phyloP scores from a whole-genome alignment of 164 flowering plant genomes.

The Chimonanthus praecox region DNA sequence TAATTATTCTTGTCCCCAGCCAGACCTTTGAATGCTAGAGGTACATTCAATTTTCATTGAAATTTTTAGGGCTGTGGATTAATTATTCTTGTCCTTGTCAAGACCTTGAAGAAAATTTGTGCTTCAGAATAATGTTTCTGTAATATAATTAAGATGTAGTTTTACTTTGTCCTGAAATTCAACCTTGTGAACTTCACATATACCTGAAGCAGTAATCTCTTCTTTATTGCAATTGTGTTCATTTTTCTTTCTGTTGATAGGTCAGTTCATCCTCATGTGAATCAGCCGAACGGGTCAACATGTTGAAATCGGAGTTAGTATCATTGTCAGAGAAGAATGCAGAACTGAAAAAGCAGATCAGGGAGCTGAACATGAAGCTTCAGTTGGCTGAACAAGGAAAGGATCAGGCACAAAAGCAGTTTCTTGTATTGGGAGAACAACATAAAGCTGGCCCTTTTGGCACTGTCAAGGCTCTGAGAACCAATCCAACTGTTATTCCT shows the following conservation, averaged over 20 bases:
- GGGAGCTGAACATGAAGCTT: constrained; percentile 35
- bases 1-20: neutral
- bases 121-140: neutral
- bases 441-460: constrained; percentile 83
- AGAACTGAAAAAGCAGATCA: constrained; percentile 16
- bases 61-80: neutral
- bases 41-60: too few species aligned
- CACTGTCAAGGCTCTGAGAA: constrained; percentile 76
- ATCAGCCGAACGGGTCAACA: constrained; percentile 44
- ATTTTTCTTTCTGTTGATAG: constrained; percentile 22
- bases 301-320: constrained; percentile 46
- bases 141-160: too few species aligned
- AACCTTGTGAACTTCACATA: neutral
- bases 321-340: constrained; percentile 52
- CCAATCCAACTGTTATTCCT: constrained; percentile 70
- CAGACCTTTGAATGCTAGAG: neutral
- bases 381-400: constrained; percentile 54
- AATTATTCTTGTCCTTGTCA: neutral
- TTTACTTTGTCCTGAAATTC: neutral
- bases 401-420: constrained; percentile 56
- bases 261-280: constrained; percentile 48
- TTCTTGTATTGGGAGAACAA: constrained; percentile 40
- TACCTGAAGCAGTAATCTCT: neutral
- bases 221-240: too few species aligned
- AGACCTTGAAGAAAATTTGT: neutral